A percentile compares a stretch with the other conserved stretches of the same genome.
These are phyloP conservation scores for Penicillium digitatum DNA, from an alignment of 2,329 filamentous ascomycete species.

Conservation along the genomic window DNA sequence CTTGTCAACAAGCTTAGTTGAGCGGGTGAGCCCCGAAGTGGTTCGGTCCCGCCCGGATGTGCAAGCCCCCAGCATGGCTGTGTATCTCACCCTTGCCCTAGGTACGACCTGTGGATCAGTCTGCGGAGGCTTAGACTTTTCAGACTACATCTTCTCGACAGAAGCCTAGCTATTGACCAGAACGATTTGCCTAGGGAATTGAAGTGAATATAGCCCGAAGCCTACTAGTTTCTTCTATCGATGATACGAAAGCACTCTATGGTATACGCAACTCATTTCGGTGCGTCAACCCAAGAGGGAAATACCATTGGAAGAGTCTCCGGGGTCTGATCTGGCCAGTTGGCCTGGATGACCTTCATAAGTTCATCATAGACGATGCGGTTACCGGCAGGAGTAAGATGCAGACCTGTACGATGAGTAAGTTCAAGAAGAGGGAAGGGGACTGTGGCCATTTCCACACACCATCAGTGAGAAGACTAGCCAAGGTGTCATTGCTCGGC, in stretches of 20 bases:
- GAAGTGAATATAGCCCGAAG: neutral
- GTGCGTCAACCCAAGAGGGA: constrained; percentile 50
- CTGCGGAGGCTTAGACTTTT: too few species aligned
- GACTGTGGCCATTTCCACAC: constrained; percentile 21
- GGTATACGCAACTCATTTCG: constrained; percentile 25
- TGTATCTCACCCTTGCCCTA: too few species aligned
- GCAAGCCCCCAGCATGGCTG: too few species aligned
- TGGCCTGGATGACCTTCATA: constrained; percentile 48
- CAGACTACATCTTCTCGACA: too few species aligned
- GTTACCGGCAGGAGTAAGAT: constrained; percentile 57
- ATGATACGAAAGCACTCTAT: neutral
- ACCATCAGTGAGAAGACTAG: constrained; percentile 56
- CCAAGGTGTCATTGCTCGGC: constrained; percentile 54
- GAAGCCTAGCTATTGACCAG: too few species aligned
- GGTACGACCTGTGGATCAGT: too few species aligned
- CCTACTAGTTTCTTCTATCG: neutral
- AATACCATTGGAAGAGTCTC: constrained; percentile 51
- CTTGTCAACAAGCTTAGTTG: too few species aligned
- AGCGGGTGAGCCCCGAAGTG: too few species aligned
- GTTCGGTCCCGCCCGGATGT: too few species aligned
- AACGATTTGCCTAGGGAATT: too few species aligned
- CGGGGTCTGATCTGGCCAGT: constrained; percentile 55
- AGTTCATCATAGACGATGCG: constrained; percentile 53
- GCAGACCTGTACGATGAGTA: constrained; percentile 46
- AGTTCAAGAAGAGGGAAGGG: constrained; percentile 3